phyloP scores from a whole-genome alignment of 345 rosid species.

The Arabidopsis arenosa region DNA sequence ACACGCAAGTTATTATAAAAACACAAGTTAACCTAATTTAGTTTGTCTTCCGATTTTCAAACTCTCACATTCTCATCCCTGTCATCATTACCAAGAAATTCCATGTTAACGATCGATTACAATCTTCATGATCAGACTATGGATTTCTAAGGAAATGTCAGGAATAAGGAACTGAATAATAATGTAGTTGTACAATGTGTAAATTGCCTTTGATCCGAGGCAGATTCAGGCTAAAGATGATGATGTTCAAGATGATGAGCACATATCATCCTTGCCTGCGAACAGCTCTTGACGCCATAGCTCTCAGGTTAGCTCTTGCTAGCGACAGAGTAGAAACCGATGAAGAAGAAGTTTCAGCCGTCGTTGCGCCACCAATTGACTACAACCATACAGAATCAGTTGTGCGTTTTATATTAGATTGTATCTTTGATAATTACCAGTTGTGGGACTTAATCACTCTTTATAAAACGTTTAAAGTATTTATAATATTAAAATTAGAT shows the following conservation, averaged over 20 bases:
- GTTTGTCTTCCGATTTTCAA: no score
- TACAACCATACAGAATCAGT: no score
- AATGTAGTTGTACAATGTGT: constrained; percentile 1
- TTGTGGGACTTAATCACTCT: no score
- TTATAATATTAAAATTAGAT: no score
- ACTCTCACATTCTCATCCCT: no score
- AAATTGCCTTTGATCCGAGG: constrained; percentile 6
- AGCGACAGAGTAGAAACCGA: constrained; percentile 39
- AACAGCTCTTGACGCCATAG: constrained; percentile 88
- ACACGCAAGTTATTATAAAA: no score
- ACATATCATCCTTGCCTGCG: constrained; percentile 48
- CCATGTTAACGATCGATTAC: no score
- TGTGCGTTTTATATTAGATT: no score
- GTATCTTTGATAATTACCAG: no score
- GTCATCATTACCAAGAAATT: no score
- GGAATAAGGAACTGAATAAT: background rate
- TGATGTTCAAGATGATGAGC: constrained; percentile 11
- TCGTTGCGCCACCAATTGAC: constrained; percentile 33
- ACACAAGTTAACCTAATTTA: no score
- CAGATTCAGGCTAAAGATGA: constrained; percentile 9
- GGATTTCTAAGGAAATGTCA: background rate
- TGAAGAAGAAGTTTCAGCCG: constrained; percentile 43
- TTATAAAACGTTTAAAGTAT: no score
- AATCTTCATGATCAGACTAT: background rate
- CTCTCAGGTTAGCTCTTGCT: constrained; percentile 89